These are phyloP conservation scores for Acanthamoeba quina DNA, from an alignment of 208 protist species.

Conservation along the genomic window DNA sequence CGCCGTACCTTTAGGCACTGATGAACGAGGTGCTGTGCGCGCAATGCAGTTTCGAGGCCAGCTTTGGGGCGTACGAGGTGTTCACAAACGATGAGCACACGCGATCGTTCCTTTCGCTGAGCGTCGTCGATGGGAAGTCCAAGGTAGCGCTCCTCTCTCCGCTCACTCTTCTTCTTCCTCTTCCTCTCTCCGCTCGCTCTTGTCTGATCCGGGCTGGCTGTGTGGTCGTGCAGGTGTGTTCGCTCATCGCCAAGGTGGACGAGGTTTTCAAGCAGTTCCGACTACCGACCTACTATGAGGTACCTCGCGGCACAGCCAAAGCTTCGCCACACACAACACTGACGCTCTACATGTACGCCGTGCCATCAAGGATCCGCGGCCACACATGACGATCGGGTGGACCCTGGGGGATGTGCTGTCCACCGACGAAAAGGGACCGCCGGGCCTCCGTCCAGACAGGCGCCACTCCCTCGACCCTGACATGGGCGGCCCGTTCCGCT, in stretches of 20 bases:
- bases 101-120: constrained; percentile 42
- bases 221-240: neutral
- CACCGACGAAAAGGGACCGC: neutral
- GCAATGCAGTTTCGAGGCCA: constrained; percentile 34
- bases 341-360: no score
- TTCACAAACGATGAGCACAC: constrained; percentile 63
- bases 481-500: constrained; percentile 27
- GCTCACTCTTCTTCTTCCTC: neutral
- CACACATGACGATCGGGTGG: constrained; percentile 69
- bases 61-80: constrained; percentile 17
- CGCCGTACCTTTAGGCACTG: no score
- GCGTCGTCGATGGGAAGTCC: neutral
- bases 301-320: neutral
- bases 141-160: neutral
- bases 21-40: neutral
- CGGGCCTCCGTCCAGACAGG: neutral
- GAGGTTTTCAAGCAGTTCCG: constrained; percentile 51
- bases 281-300: constrained; percentile 46
- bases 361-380: constrained; percentile 38
- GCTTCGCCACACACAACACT: no score
- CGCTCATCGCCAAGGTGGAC: constrained; percentile 48
- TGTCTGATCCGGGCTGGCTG: neutral
- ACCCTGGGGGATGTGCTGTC: constrained; percentile 35
- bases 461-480: neutral
- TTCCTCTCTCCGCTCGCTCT: neutral